phyloP scores from a whole-genome alignment of 2,329 filamentous ascomycete genomes.

The Aspergillus terreus region DNA sequence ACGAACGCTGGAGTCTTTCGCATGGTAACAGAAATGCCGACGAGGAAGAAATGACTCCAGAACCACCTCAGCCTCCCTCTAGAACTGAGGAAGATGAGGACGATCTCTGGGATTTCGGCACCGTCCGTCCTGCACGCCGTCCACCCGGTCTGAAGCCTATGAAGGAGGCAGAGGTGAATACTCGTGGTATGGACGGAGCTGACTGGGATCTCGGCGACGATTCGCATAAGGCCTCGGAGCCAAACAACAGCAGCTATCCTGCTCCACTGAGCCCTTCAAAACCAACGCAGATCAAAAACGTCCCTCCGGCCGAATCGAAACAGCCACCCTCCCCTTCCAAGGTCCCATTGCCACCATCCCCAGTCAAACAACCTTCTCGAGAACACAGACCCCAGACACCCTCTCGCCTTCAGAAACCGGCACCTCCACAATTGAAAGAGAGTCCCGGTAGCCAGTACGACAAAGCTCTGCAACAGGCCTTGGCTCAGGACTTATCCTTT shows the following conservation, averaged over 20 bases:
- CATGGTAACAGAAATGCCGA: constrained; percentile 66
- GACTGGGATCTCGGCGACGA: constrained; percentile 31
- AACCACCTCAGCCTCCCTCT: constrained; percentile 34
- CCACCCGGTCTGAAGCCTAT: constrained; percentile 64
- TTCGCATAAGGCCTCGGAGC: constrained; percentile 23
- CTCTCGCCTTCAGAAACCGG: constrained; percentile 43
- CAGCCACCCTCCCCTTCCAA: constrained; percentile 53
- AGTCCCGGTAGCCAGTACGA: constrained; percentile 41
- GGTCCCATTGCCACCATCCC: constrained; percentile 58
- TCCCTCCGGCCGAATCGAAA: constrained; percentile 23
- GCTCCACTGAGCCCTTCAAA: constrained; percentile 32
- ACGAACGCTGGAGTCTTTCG: constrained; percentile 79
- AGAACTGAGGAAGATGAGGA: constrained; percentile 52
- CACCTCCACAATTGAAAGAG: constrained; percentile 26
- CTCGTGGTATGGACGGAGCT: constrained; percentile 52
- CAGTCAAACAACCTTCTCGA: constrained; percentile 51
- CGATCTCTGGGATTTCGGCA: constrained; percentile 98
- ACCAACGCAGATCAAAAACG: constrained; percentile 54
- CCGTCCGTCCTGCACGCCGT: constrained; percentile 75
- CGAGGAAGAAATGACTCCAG: constrained; percentile 53
- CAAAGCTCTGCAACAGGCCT: constrained; percentile 38
- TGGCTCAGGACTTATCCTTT: constrained; percentile 40
- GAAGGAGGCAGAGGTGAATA: constrained; percentile 78
- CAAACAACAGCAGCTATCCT: constrained; percentile 45
- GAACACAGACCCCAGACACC: constrained; percentile 49